Evolutionary conservation across 129 eudicot species (phyloP), one percentile per base, ranked within the genome.

Genomic region (Deinandra increscens): DNA sequence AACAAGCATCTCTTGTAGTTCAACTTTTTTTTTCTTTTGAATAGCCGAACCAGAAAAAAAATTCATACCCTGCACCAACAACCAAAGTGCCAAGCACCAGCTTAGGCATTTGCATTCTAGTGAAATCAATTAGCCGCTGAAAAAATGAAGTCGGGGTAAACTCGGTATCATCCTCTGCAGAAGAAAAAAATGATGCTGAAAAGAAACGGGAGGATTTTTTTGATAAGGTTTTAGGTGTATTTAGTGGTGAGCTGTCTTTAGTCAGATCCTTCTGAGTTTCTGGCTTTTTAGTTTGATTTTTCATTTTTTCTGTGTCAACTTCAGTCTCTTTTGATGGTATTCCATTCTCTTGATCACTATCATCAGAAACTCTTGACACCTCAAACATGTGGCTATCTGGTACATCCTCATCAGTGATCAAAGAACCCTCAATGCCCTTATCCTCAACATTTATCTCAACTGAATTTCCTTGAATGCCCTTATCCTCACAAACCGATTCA

Each of bases 151-250:
- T 65, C 13, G 95, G 88, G 58, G 92, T 78, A 71, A 81, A 93
- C 81, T 89, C 97, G 2, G 87, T 83, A 60, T 81, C 97, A 75
- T 89, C 95, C 26, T 79, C 96, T 36, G 75, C 81, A 75, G 78
- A 91, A 67, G 99, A 93, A 78, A 93, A 93, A 70, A 93, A 93
- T 22, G 99, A 89, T 44, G 99, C 99, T 68, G 99, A 80, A 83
- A 89, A 93, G 87, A 93, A 93, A 43, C 99, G 95, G 51, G 99
- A 93, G 38, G 99, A 93, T 75, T 93, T 93, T 75, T 93, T 93
- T 72, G 85, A 64, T 62, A 78, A 75, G 68, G 89, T 81, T 79
- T 93, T 93, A 58, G 97, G 92, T 51, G 88, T 71, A 82, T 64
- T 83, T 66, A 82, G 19, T n/a, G 89, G 82, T 2, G 95, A 73